These are phyloP conservation scores for Gossypium sturtianum DNA, from an alignment of 345 rosid species.

Conservation along the genomic window DNA sequence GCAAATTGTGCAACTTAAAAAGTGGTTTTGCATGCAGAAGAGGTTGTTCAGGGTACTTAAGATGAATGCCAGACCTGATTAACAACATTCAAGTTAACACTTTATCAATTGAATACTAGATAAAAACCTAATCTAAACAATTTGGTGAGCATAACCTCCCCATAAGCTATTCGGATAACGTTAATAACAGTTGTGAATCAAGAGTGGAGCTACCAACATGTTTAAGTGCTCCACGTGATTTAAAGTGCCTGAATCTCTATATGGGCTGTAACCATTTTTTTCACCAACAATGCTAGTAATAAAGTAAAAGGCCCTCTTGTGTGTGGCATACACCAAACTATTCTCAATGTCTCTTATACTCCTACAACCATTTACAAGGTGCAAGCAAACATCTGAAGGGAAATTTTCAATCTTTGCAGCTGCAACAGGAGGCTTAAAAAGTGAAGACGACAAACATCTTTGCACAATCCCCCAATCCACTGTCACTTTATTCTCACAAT, in stretches of 20 bases:
- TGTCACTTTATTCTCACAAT: conserved; percentile 23
- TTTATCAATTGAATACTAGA: background rate
- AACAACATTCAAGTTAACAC: conserved; percentile 20
- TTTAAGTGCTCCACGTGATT: conserved; percentile 46
- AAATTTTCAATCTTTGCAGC: conserved; percentile 20
- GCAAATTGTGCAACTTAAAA: conserved; percentile 67
- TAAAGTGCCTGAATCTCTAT: conserved; percentile 27
- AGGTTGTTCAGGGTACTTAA: conserved; percentile 57
- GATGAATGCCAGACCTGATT: conserved; percentile 56
- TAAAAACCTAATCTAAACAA: background rate
- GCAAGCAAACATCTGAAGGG: conserved; percentile 29
- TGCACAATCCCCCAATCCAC: conserved; percentile 63
- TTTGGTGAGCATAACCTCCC: conserved; percentile 8
- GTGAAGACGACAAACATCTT: conserved; percentile 76
- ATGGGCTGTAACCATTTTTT: conserved; percentile 48
- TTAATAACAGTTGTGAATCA: background rate
- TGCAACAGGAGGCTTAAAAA: conserved; percentile 42
- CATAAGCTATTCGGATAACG: conserved; percentile 11
- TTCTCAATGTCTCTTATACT: conserved; percentile 50
- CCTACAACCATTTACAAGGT: conserved; percentile 62
- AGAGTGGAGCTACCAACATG: conserved; percentile 43
- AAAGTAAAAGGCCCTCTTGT: conserved; percentile 59
- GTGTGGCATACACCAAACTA: conserved; percentile 59
- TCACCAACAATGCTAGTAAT: conserved; percentile 34
- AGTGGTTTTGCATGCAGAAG: conserved; percentile 77